Conservation (phyloP, 1,284 basidiomycete species). For the Vanrija pseudolonga region DNA sequence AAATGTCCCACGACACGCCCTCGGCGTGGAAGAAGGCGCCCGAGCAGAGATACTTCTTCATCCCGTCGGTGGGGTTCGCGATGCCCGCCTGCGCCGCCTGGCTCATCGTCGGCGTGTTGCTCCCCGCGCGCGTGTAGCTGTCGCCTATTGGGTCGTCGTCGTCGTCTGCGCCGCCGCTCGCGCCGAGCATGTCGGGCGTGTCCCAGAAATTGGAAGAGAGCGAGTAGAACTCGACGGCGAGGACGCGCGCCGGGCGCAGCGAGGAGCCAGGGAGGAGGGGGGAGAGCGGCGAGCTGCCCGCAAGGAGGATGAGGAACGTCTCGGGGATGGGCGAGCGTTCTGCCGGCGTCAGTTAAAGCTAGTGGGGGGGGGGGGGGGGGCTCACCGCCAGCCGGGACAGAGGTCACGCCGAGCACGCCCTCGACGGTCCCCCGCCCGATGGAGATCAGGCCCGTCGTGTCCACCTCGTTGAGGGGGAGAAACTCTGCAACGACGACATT, state of each 20-base stretch:
- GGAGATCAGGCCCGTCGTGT: slow-evolving; percentile 59
- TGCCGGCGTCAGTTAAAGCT: slow-evolving; percentile 48
- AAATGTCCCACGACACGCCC: slow-evolving; percentile 81
- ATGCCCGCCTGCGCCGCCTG: slow-evolving; percentile 52
- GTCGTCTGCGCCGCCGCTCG: slow-evolving; percentile 13
- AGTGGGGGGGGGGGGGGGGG: too few species aligned
- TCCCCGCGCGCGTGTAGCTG: slow-evolving; percentile 8
- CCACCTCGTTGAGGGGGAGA: slow-evolving; percentile 65
- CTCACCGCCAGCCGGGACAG: slow-evolving; percentile 44
- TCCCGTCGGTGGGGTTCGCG: slow-evolving; percentile 84
- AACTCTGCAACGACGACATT: slow-evolving; percentile 69
- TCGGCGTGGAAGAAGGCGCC: slow-evolving; percentile 92
- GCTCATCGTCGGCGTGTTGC: not conserved
- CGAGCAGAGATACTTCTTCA: slow-evolving; percentile 85
- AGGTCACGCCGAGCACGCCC: slow-evolving; percentile 68
- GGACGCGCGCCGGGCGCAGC: slow-evolving; percentile 47
- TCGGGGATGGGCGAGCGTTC: slow-evolving; percentile 45
- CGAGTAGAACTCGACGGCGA: slow-evolving; percentile 52
- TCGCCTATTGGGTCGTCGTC: slow-evolving; percentile 13
- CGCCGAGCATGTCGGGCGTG: slow-evolving; percentile 27
- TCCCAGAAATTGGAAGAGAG: slow-evolving; percentile 51
- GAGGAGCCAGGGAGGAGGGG: slow-evolving; percentile 37
- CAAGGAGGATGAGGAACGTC: slow-evolving; percentile 46
- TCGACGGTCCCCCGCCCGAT: slow-evolving; percentile 65
- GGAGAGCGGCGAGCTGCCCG: slow-evolving; percentile 30